Conservation (phyloP, 495 filamentous ascomycete genomes). For the Wilcoxina mikolae region DNA sequence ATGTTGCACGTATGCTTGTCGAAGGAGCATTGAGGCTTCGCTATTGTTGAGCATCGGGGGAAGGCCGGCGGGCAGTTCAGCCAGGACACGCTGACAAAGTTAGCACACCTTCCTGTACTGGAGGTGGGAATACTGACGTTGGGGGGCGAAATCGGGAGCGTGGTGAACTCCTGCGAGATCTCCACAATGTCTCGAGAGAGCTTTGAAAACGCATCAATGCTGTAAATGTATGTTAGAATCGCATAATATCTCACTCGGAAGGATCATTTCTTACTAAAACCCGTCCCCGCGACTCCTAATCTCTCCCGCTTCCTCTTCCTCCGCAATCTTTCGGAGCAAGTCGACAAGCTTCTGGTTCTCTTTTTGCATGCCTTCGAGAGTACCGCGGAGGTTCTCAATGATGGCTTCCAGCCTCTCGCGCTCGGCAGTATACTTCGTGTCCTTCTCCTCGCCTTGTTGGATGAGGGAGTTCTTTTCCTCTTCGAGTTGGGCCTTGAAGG, state of each 20-base stretch:
- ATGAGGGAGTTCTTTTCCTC: conserved; percentile 19
- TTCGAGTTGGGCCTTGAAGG: conserved; percentile 16
- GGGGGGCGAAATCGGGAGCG: conserved; percentile 43
- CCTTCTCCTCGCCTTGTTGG: conserved; percentile 32
- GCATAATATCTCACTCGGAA: conserved; percentile 11
- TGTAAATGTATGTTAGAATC: conserved; percentile 34
- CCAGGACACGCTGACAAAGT: conserved; percentile 27
- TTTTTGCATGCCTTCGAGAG: conserved; percentile 38
- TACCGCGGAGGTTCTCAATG: conserved; percentile 38
- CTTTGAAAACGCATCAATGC: conserved; percentile 44
- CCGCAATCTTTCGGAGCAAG: conserved; percentile 43
- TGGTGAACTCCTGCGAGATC: conserved; percentile 43
- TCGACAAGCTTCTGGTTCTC: conserved; percentile 46
- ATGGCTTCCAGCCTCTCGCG: conserved; percentile 38
- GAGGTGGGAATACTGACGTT: conserved; percentile 20
- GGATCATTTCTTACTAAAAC: conserved; percentile 45
- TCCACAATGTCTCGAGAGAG: conserved; percentile 44
- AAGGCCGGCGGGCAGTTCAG: conserved; percentile 40
- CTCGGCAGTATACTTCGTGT: conserved; percentile 36
- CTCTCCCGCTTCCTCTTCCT: conserved; percentile 38
- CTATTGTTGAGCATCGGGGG: conserved; percentile 39
- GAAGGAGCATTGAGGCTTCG: conserved; percentile 39
- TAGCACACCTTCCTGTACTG: too few relatives aligned
- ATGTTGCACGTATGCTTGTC: conserved; percentile 47
- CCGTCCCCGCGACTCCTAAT: conserved; percentile 45